Evolutionary conservation across 208 protist species (phyloP).

Genomic region (Leishmania braziliensis): DNA sequence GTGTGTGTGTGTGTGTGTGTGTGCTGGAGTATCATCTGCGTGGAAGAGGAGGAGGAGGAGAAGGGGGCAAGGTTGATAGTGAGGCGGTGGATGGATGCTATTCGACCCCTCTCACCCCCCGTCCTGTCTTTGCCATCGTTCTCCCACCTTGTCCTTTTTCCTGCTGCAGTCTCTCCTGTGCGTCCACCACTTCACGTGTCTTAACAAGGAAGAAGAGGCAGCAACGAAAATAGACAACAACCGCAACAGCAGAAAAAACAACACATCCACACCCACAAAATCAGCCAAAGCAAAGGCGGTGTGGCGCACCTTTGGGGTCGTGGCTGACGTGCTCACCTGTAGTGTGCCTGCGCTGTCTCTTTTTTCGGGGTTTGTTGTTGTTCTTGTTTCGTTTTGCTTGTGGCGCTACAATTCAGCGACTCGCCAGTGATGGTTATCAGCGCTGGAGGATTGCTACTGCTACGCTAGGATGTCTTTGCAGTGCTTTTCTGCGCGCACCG

Average conservation of each 20-base stretch:
- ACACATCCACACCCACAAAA: background rate
- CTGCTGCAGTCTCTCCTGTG: background rate
- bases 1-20: background rate
- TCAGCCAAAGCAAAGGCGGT: background rate
- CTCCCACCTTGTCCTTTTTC: background rate
- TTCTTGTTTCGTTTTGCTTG: background rate
- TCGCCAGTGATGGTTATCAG: background rate
- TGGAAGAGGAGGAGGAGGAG: background rate
- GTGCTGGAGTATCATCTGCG: background rate
- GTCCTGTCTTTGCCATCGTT: background rate
- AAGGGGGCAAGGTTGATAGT: background rate
- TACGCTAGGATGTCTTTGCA: background rate
- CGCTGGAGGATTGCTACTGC: background rate
- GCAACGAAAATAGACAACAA: no score
- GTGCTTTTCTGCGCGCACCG: background rate
- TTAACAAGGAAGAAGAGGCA: background rate
- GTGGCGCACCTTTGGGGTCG: background rate
- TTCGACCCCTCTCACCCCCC: background rate
- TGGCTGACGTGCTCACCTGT: background rate
- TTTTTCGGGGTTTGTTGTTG: no score
- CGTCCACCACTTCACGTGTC: background rate
- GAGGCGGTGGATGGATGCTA: background rate
- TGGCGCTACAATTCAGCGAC: background rate
- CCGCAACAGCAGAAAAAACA: background rate
- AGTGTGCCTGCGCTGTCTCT: background rate